Evolutionary conservation across 1,284 basidiomycete genomes (phyloP), one percentile per base, ranked within the genome.

Genomic region (Apiotrichum mycotoxinovorans): DNA sequence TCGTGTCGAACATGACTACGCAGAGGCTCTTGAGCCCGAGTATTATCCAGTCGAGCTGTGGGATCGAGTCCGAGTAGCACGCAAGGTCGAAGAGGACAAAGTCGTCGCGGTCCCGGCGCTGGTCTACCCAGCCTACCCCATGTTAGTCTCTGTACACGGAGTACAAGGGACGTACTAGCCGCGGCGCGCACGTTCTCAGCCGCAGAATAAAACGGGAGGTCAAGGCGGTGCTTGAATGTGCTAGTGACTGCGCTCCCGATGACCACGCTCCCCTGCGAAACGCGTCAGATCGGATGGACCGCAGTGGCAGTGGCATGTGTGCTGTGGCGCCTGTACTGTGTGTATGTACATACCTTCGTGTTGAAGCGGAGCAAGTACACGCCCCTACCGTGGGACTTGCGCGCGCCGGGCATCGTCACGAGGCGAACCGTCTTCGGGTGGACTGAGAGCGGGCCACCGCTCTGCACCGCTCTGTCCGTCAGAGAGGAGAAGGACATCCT

Each of bases 51-150:
- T 17, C 43, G 43, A 44, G 43, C 43, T 44, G 43, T 14, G 43
- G 43, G 25, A 44, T 44, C 43, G 43, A 44, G 43, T 44, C 43
- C 15, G 23, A 5, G 17, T 44, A 44, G 43, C 43, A 44, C 23
- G 20, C 43, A 25, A 44, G 43, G 43, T 44, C 25, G 43, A 44
- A 44, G 43, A 44, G 43, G 11, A 44, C 22, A 44, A 44, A 44
- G 43, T 44, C 43, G 43, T 44, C 43, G 25, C 43, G 43, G 43
- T 44, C 43, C 15, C 43, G 43, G 14, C 43, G 43, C 43, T 44
- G 43, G 43, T 44, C 43, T 23, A 44, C 15, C 23, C 23, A 18
- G 43, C 43, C 43, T 44, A 25, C 8, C 15, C n/a, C n/a, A n/a
- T n/a, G n/a, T n/a, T n/a, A n/a, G n/a, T n/a, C 25, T 44, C 23